phyloP scores from a whole-genome alignment of 148 eudicot species.

The Silene latifolia region DNA sequence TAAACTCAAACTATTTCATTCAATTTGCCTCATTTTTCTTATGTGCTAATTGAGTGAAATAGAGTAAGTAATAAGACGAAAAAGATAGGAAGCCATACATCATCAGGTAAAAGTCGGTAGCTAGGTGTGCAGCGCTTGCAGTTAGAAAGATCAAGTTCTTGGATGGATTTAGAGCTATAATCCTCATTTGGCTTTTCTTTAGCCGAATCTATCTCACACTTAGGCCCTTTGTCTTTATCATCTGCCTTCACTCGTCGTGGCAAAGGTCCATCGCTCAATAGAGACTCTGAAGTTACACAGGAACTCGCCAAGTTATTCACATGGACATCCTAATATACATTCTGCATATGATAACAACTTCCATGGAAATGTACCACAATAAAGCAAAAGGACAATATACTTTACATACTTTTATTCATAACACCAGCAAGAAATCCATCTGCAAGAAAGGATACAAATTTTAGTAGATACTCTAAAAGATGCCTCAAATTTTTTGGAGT shows the following conservation, averaged over 20 bases:
- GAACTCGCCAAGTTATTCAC: background rate
- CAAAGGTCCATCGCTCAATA: slow-evolving; percentile 60
- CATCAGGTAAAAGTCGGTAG: slow-evolving; percentile 90
- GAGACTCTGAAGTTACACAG: slow-evolving; percentile 47
- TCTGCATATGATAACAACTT: background rate
- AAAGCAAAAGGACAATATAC: background rate
- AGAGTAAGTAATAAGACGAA: background rate
- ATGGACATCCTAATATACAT: background rate
- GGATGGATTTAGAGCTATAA: slow-evolving; percentile 59
- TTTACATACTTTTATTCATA: slow-evolving; percentile 75
- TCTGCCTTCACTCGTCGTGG: slow-evolving; percentile 50
- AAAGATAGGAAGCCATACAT: slow-evolving; percentile 40
- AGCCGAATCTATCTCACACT: slow-evolving; percentile 62
- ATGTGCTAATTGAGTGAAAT: background rate
- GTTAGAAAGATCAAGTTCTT: slow-evolving; percentile 91
- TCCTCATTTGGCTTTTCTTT: slow-evolving; percentile 59
- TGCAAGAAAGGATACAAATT: slow-evolving; percentile 30
- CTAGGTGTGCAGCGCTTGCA: slow-evolving; percentile 94
- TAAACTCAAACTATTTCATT: no score
- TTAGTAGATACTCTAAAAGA: background rate
- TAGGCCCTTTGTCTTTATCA: slow-evolving; percentile 69
- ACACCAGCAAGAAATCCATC: slow-evolving; percentile 95
- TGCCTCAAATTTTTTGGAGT: background rate
- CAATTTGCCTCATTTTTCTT: no score
- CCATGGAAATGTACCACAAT: background rate